phyloP scores from a whole-genome alignment of 441 rosid species.

The Mallotus repandus region DNA sequence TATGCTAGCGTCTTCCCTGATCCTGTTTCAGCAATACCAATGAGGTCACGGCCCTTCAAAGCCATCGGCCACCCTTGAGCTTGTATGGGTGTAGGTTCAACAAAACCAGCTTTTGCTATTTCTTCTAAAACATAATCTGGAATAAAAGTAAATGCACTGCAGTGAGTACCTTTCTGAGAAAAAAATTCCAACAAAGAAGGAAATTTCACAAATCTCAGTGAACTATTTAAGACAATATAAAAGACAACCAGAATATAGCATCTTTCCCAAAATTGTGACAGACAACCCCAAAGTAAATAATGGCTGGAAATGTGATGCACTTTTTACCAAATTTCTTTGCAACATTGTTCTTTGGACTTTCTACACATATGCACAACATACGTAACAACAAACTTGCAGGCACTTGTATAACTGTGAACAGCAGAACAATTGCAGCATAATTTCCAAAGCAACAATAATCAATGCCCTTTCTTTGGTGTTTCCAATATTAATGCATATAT shows the following conservation, averaged over 20 bases:
- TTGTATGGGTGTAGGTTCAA: conserved; percentile 92
- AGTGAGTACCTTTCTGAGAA: conserved; percentile 11
- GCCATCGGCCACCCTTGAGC: conserved; percentile 99
- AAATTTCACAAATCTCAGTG: neutral
- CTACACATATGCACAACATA: neutral
- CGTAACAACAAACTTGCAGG: neutral
- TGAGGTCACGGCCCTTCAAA: conserved; percentile 85
- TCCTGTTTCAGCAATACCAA: conserved; percentile 98
- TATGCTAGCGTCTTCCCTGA: conserved; percentile 94
- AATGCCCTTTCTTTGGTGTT: neutral
- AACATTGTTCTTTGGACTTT: neutral
- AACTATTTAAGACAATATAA: neutral
- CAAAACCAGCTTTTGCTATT: conserved; percentile 82
- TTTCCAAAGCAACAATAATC: neutral
- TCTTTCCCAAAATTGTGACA: neutral
- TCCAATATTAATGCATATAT: no score
- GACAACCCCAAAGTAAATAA: neutral
- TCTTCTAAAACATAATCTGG: conserved; percentile 93
- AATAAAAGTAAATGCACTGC: conserved; percentile 16
- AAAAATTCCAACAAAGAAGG: neutral
- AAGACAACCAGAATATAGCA: neutral
- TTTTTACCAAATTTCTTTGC: neutral
- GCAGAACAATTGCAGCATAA: neutral
- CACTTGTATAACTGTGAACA: neutral
- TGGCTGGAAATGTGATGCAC: neutral